Conservation (phyloP, 2,329 filamentous ascomycete genomes). For the Xylariales sp. region DNA sequence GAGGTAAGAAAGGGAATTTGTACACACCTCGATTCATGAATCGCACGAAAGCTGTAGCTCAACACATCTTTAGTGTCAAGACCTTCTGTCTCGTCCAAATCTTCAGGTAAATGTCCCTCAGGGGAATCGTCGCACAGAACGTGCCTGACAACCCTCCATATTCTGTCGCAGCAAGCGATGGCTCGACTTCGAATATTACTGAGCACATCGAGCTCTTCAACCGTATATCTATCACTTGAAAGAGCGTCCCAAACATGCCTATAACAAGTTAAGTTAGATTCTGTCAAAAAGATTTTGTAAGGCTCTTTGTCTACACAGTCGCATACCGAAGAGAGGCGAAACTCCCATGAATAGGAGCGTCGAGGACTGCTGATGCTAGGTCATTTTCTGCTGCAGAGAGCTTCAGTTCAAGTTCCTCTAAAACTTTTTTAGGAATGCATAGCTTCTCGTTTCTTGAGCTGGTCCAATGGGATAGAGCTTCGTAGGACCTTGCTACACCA, state of each 20-base stretch:
- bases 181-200: slow-evolving; percentile 48
- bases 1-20: not conserved
- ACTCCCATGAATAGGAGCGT: slow-evolving; percentile 64
- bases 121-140: slow-evolving; percentile 92
- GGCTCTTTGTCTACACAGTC: too few species aligned
- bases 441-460: slow-evolving; percentile 35
- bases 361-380: slow-evolving; percentile 61
- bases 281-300: too few species aligned
- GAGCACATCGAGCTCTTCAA: slow-evolving; percentile 30
- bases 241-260: slow-evolving; percentile 52
- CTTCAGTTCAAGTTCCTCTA: slow-evolving; percentile 61
- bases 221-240: slow-evolving; percentile 33
- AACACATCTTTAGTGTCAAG: slow-evolving; percentile 83
- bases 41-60: slow-evolving; percentile 89
- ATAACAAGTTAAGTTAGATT: not conserved
- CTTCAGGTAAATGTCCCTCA: slow-evolving; percentile 78
- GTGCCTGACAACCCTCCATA: slow-evolving; percentile 73
- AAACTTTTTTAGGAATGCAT: slow-evolving; percentile 51
- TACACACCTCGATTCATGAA: slow-evolving; percentile 85
- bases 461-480: slow-evolving; percentile 61
- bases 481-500: slow-evolving; percentile 74
- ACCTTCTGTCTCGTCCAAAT: slow-evolving; percentile 66
- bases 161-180: slow-evolving; percentile 55
- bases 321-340: slow-evolving; percentile 62
- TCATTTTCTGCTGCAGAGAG: slow-evolving; percentile 59